Conservation (phyloP, 768 basidiomycete genomes). For the Lenzites betulinus region DNA sequence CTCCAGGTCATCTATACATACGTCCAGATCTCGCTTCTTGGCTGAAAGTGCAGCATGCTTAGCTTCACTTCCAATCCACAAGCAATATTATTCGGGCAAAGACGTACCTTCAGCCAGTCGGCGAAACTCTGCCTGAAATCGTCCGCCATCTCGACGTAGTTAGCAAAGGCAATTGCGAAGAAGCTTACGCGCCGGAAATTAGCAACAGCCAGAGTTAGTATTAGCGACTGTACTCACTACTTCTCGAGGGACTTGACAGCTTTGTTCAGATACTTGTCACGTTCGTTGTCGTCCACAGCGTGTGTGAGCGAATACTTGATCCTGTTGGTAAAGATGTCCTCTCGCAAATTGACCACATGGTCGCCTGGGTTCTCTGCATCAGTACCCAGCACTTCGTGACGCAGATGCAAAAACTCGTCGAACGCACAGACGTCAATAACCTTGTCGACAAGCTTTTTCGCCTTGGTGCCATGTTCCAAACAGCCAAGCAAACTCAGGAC, state of each 20-base stretch:
- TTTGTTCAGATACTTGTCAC: conserved; percentile 57
- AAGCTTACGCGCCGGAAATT: conserved; percentile 54
- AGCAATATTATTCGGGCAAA: too few species aligned
- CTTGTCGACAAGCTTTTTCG: conserved; percentile 89
- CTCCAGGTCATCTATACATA: conserved; percentile 42
- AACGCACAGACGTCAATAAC: conserved; percentile 74
- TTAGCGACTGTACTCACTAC: conserved; percentile 59
- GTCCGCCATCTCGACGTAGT: conserved; percentile 71
- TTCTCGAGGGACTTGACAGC: conserved; percentile 82
- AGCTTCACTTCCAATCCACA: not conserved
- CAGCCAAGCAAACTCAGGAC: conserved; percentile 93
- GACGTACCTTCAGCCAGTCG: conserved; percentile 76
- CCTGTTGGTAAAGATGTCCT: conserved; percentile 82
- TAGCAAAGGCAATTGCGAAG: conserved; percentile 93
- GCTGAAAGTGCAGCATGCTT: conserved; percentile 35
- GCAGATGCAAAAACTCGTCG: conserved; percentile 13
- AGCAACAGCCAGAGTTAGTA: not conserved
- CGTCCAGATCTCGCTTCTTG: conserved; percentile 93
- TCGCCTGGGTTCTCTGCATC: conserved; percentile 57
- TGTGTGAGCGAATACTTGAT: conserved; percentile 84
- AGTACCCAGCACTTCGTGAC: not conserved
- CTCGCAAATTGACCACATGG: conserved; percentile 88
- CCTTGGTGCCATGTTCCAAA: conserved; percentile 79
- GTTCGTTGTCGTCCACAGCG: conserved; percentile 59
- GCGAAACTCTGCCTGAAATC: conserved; percentile 72